Evolutionary conservation across 1,284 basidiomycete genomes (phyloP), one percentile per base, ranked within the genome.

Genomic region (Melampsora larici-populina): DNA sequence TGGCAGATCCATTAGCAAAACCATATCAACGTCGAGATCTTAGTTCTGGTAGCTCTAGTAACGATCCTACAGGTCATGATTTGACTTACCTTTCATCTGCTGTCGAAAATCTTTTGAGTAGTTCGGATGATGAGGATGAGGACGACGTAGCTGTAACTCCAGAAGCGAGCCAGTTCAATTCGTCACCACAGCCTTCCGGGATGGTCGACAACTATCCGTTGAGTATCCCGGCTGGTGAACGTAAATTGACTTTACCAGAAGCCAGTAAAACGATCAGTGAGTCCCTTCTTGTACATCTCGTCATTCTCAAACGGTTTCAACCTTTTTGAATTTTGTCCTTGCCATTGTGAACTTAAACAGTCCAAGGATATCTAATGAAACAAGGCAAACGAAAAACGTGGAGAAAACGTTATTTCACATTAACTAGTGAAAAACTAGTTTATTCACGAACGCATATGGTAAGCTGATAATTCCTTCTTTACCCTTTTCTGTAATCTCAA

Each of bases 331-430:
- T n/a, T 11, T 49, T 33, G 40, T 17, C 66, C 43, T 51, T 64
- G 18, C 24, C 29, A 4, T 48, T 46, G 15, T 21, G 9, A 21
- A 58, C 62, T n/a, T 77, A 1, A 24, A 24, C 33, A 78, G 75
- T 78, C 63, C 89, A 90, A 40, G 94, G 94, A 1, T 99, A 99
- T 84, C 86, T 99, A 79, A 96, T 97, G 92, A 99, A 99, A 84
- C 94, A 94, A 84, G 94, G 94, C 62, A 93, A 96, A 80, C 89
- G 95, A 81, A 91, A 93, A 81, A 92, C 90, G 79, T 99, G 97
- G 97, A 88, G 94, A 78, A 99, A 99, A 85, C 87, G 85, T 15
- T 86, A 84, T 84, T 86, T 86, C 51, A 82, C 84, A 9, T 80
- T 86, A 13, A 84, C 83, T 18, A 80, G 82, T 17, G 80, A 82